Percentiles rank a stretch among this genome's conserved stretches.
Conservation (phyloP, 2,329 filamentous ascomycete species). For the Pseudogymnoascus sp. region DNA sequence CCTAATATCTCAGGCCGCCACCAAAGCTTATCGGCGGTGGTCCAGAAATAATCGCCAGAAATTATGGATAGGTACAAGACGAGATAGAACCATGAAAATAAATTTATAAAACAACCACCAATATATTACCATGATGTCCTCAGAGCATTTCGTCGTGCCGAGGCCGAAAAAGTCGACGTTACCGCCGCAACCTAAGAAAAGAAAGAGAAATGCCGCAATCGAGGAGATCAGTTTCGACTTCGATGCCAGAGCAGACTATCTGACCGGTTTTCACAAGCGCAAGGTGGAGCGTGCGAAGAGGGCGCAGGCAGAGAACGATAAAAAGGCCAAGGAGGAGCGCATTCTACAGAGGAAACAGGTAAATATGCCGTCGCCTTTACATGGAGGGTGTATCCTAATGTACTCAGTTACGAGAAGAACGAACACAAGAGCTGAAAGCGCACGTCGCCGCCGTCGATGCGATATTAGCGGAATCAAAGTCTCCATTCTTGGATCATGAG, state of each 20-base stretch:
- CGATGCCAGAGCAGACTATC: conserved; percentile 72
- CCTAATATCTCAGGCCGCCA: background rate
- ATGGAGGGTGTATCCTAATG: background rate
- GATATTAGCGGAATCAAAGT: conserved; percentile 34
- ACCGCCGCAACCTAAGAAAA: conserved; percentile 57
- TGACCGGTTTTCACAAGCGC: conserved; percentile 95
- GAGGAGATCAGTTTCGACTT: conserved; percentile 85
- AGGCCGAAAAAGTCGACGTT: conserved; percentile 53
- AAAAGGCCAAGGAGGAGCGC: conserved; percentile 71
- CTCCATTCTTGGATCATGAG: conserved; percentile 30
- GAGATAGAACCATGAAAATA: conserved; percentile 12
- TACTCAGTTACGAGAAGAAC: conserved; percentile 70
- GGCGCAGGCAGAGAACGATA: conserved; percentile 74
- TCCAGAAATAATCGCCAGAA: conserved; percentile 11
- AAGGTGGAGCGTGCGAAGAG: conserved; percentile 79
- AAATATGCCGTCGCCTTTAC: conserved; percentile 24
- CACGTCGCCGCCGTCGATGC: conserved; percentile 72
- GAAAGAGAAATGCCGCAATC: conserved; percentile 53
- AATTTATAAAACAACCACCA: conserved; percentile 5
- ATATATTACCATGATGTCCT: conserved; percentile 14
- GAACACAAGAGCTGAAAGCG: conserved; percentile 72
- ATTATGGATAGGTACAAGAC: conserved; percentile 8
- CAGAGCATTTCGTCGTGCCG: conserved; percentile 49
- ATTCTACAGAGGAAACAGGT: conserved; percentile 71
- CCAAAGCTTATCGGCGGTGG: background rate